Evolutionary conservation across 169 alveolate genomes (phyloP), one percentile per base, ranked within the genome.

Genomic region (Eimeria tenella): DNA sequence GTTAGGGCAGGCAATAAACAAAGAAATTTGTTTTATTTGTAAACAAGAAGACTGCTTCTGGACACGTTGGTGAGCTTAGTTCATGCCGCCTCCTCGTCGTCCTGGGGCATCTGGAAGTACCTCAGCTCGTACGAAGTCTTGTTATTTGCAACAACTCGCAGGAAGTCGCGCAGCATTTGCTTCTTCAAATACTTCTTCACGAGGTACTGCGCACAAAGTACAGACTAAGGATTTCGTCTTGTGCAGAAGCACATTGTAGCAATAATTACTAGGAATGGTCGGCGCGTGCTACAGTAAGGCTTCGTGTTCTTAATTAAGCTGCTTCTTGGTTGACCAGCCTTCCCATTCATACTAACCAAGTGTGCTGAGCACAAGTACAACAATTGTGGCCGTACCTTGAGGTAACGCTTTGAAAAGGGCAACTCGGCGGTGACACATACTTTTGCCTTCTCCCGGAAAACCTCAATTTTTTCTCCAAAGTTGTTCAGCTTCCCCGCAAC

Each of bases 101-200:
- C 96, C 50, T 87, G 96, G 65, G 95, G 95, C 93, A 95, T 92
- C 94, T 95, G 95, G 97, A 95, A 95, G 94, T 95, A 95, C 15
- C 97, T 94, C 84, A 96, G 90, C 94, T 95, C 97, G 90, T 96
- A 96, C 55, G 95, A 88, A 68, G 95, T 95, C 86, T 93, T 90
- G 86, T 96, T 97, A 68, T 97, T 97, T 56, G 99, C 99, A 71
- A 99, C 98, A 60, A 99, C 99, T 94, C 99, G 98, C 91, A 99
- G 96, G 97, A 98, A 99, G 95, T 99, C 99, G 83, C 99, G 98
- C 83, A 99, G 97, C 95, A 98, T 99, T 94, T 99, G 99, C 97
- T 98, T 98, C 98, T 99, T 99, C 92, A 99, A 94, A 98, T 99
- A 99, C 97, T 99, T 99, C 98, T 99, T 99, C 91, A 99, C 98